Percentiles rank a stretch among this genome's conserved stretches.
These are phyloP conservation scores for Xylaria venustula DNA, from an alignment of 495 filamentous ascomycete species.

Conservation along the genomic window DNA sequence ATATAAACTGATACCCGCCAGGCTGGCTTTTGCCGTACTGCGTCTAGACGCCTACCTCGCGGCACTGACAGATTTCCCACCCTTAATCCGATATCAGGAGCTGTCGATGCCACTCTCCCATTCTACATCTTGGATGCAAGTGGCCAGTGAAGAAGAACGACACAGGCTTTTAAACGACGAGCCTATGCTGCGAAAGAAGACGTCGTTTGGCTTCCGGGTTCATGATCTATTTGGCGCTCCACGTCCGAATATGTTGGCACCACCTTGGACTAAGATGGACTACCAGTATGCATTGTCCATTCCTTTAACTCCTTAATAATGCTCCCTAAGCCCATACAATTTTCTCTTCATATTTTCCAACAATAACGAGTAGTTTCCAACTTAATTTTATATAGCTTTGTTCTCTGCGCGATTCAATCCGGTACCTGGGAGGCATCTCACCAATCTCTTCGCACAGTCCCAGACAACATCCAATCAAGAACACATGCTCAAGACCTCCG, in stretches of 20 bases:
- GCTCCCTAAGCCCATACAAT: too few relatives aligned
- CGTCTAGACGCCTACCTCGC: conserved; percentile 28
- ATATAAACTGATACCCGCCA: neutral
- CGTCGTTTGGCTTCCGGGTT: conserved; percentile 22
- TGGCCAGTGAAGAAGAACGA: conserved; percentile 22
- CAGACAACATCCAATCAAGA: conserved; percentile 13
- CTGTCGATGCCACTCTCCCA: conserved; percentile 24
- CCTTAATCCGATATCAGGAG: conserved; percentile 28
- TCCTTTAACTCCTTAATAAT: neutral
- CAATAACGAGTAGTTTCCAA: neutral
- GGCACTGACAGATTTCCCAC: conserved; percentile 20
- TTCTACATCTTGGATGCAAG: conserved; percentile 13
- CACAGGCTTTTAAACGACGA: conserved; percentile 19
- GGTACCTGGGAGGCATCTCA: conserved; percentile 26
- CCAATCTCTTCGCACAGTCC: conserved; percentile 20
- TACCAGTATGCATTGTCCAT: conserved; percentile 15
- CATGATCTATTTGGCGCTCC: conserved; percentile 15
- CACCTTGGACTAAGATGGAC: conserved; percentile 18
- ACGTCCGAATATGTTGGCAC: conserved; percentile 12
- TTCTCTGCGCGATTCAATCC: conserved; percentile 25
- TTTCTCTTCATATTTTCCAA: too few relatives aligned
- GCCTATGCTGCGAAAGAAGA: conserved; percentile 18
- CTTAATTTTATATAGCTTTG: neutral
- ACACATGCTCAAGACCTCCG: neutral
- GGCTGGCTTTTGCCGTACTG: conserved; percentile 24